Evolutionary conservation across 129 eudicot species (phyloP).

Genomic region (Escallonia herrerae): DNA sequence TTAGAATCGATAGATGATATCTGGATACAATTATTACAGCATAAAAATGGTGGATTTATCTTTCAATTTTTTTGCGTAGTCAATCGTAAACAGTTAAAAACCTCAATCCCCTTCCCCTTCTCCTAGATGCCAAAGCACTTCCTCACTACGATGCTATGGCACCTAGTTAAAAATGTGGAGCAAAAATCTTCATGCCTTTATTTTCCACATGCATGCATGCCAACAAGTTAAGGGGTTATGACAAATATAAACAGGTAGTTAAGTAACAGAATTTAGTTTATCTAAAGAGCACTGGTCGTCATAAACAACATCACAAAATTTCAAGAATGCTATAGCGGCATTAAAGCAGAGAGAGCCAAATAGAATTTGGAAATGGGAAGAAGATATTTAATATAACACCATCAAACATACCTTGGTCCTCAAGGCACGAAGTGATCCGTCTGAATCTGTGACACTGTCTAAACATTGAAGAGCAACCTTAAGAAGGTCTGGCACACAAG

Average conservation of each 20-base stretch:
- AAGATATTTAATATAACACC: not conserved
- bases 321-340: not conserved
- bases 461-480: constrained; percentile 80
- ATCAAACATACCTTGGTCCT: constrained; percentile 64
- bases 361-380: not conserved
- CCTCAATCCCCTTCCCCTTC: too few relatives aligned
- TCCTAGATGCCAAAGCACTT: too few relatives aligned
- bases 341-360: not conserved
- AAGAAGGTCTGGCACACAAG: constrained; percentile 94
- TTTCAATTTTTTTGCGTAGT: too few relatives aligned
- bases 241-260: not conserved
- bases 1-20: too few relatives aligned
- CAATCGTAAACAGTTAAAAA: too few relatives aligned
- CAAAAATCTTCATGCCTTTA: not conserved
- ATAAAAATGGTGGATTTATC: too few relatives aligned
- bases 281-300: not conserved
- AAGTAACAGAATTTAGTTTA: not conserved
- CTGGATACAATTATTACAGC: too few relatives aligned
- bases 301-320: not conserved
- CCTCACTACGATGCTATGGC: too few relatives aligned
- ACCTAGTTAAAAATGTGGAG: too few relatives aligned
- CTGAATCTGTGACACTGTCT: constrained; percentile 79
- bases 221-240: too few relatives aligned
- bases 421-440: constrained; percentile 94
- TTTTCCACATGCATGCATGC: not conserved